Percentiles rank a stretch among this genome's conserved stretches.
Conservation (phyloP, 2,329 filamentous ascomycete genomes). For the Lasiodiplodia hormozganensis region DNA sequence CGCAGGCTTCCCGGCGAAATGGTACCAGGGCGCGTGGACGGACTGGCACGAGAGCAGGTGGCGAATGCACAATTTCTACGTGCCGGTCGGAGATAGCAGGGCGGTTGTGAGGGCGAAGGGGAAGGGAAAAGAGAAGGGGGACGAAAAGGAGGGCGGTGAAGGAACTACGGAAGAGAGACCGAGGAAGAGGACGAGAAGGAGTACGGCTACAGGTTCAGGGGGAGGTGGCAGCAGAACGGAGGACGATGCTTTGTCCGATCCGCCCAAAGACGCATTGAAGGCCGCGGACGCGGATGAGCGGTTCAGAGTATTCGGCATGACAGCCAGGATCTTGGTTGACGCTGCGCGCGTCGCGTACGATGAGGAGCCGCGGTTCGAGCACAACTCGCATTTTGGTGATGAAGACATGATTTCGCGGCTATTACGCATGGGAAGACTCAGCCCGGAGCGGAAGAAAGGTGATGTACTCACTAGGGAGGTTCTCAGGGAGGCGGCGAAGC, state of each 20-base stretch:
- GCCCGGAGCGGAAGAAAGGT: conserved; percentile 56
- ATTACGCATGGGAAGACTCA: conserved; percentile 63
- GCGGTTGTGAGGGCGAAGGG: conserved; percentile 66
- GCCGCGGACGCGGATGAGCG: conserved; percentile 44
- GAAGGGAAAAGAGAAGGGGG: conserved; percentile 22
- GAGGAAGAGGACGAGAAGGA: conserved; percentile 35
- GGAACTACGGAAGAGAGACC: not conserved
- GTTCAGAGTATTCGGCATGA: conserved; percentile 95
- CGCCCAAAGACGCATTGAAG: not conserved
- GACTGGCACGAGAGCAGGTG: conserved; percentile 80
- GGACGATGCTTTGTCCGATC: not conserved
- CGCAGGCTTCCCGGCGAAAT: conserved; percentile 61
- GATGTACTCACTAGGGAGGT: conserved; percentile 61
- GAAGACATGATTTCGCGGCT: conserved; percentile 69
- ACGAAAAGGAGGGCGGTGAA: not conserved
- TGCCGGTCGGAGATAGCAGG: conserved; percentile 73
- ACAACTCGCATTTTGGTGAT: conserved; percentile 69
- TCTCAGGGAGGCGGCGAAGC: conserved; percentile 58
- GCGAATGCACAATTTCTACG: conserved; percentile 91
- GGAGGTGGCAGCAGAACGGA: no score
- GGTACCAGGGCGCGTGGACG: conserved; percentile 87
- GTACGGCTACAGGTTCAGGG: no score
- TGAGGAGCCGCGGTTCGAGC: conserved; percentile 84
- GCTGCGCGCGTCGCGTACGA: conserved; percentile 83
- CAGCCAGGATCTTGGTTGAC: conserved; percentile 87